Percentiles rank a stretch among this genome's conserved stretches.
phyloP scores from a whole-genome alignment of 371 early-diverging fungal genomes.

The Rhizopus sp. region DNA sequence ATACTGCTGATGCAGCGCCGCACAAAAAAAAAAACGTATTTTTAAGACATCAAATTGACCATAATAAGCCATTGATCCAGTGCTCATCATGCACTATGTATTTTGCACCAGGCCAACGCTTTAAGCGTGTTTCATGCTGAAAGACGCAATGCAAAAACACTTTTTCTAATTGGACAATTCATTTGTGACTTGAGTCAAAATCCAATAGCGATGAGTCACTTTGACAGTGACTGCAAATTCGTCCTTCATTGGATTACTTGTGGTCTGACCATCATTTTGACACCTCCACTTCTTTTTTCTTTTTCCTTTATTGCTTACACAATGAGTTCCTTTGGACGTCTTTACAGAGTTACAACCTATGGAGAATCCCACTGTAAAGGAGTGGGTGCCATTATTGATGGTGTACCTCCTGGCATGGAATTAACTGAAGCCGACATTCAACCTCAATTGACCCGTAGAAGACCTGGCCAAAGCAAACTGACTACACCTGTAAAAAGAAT shows the following conservation, averaged over 20 bases:
- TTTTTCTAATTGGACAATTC: too few relatives aligned
- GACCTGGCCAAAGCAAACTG: conserved; percentile 94
- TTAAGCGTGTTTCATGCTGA: too few relatives aligned
- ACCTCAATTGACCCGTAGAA: conserved; percentile 85
- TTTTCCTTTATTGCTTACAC: conserved; percentile 9
- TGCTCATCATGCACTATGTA: too few relatives aligned
- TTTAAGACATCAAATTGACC: too few relatives aligned
- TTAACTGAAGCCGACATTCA: conserved; percentile 92
- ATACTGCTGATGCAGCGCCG: too few relatives aligned
- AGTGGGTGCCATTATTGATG: conserved; percentile 96
- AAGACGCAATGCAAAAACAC: too few relatives aligned
- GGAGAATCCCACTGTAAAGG: conserved; percentile 98
- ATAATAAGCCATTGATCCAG: too few relatives aligned
- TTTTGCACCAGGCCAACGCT: too few relatives aligned
- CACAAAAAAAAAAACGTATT: too few relatives aligned
- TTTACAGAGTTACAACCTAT: conserved; percentile 91
- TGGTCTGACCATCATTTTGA: background rate
- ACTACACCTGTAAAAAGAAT: conserved; percentile 84
- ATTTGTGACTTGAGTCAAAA: too few relatives aligned
- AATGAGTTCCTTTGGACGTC: conserved; percentile 82
- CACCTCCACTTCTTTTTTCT: conserved; percentile 8
- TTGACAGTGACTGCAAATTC: background rate
- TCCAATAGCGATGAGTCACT: background rate
- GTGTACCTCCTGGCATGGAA: conserved; percentile 92
- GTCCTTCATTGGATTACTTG: background rate